Evolutionary conservation across 73 alveolate species (phyloP), one percentile per base, ranked within the genome.

Genomic region (Paramecium caudatum): DNA sequence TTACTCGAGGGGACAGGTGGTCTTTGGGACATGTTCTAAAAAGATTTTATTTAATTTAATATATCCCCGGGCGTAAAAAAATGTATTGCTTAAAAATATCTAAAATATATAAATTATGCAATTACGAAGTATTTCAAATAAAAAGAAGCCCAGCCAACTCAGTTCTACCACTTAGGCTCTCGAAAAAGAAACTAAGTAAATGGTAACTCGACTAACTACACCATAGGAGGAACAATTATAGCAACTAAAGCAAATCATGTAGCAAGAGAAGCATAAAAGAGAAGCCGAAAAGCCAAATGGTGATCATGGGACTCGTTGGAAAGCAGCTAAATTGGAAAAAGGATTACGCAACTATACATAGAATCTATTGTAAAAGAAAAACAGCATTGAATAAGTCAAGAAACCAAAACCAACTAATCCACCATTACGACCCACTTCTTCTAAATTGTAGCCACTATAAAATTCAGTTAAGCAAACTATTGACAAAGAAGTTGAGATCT

Each of bases 51-150:
- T 55, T 55, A 55, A 27, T 55, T 55, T 55, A 27, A 55, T 55
- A 27, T 55, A 55, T 55, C 23, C 30, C 23, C 30, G 23, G 46
- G 30, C 30, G 80, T 43, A 37, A 55, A 27, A 55, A 55, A 55
- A 27, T 55, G 23, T 55, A 55, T 55, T 55, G 80, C 46, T 55
- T 55, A 55, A 55, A 55, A 27, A 55, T 55, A 55, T 27, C 80
- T 12, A 55, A 55, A 27, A 55, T 27, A 27, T 55, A 55, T 55
- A 55, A 55, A 27, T 55, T 32, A 74, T 74, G 88, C 32, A 74
- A 43, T 41, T 74, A 74, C 36, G 88, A 45, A 74, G 68, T 74
- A 74, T 27, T 37, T 74, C 88, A 74, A 74, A 36, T 74, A 37
- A 41, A 37, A 74, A 74, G 55, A 74, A 74, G 32, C 43, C 62